These are phyloP conservation scores for Linaria vulgaris DNA, from an alignment of 257 asterid genomes.

Conservation along the genomic window DNA sequence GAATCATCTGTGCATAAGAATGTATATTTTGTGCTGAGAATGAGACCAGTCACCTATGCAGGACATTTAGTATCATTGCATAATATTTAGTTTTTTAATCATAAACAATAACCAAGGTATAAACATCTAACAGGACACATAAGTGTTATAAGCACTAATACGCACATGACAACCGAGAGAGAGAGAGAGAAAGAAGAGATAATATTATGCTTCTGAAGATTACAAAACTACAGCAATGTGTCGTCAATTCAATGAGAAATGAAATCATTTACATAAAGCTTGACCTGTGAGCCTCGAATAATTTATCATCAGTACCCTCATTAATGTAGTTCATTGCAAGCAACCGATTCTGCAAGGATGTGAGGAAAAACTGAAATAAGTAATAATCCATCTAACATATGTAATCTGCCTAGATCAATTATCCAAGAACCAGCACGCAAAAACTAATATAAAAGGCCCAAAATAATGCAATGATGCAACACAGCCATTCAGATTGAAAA, in stretches of 20 bases:
- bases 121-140: slow-evolving; percentile 17
- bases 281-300: slow-evolving; percentile 95
- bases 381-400: too few relatives aligned
- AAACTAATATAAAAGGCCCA: neutral
- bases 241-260: slow-evolving; percentile 17
- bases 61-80: too few relatives aligned
- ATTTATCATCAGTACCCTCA: slow-evolving; percentile 79
- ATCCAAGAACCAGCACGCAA: slow-evolving; percentile 21
- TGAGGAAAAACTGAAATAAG: neutral
- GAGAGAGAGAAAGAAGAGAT: neutral
- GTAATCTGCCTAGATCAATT: neutral
- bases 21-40: too few relatives aligned
- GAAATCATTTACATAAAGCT: slow-evolving; percentile 24
- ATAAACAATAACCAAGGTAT: slow-evolving; percentile 10
- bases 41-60: too few relatives aligned
- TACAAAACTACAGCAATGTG: neutral
- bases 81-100: neutral
- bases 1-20: too few relatives aligned
- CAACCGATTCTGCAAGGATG: slow-evolving; percentile 80
- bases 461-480: slow-evolving; percentile 13
- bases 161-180: neutral
- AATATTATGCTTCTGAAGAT: slow-evolving; percentile 9
- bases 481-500: slow-evolving; percentile 19
- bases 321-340: slow-evolving; percentile 98
- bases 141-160: neutral